phyloP scores from a whole-genome alignment of 805 yeast genomes.

The Debaryomyces castellii region DNA sequence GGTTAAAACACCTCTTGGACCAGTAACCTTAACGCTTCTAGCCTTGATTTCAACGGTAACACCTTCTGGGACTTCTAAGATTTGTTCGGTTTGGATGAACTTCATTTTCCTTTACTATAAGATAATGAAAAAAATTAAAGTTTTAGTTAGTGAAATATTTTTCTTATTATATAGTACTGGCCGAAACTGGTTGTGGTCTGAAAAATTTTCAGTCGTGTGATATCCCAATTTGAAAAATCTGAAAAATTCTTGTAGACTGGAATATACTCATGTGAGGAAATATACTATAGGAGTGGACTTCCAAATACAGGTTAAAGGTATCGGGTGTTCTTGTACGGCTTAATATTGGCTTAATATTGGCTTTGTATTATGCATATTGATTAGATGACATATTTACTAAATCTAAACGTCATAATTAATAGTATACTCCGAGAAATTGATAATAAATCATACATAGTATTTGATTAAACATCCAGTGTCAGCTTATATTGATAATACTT shows the following conservation, averaged over 20 bases:
- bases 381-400: neutral
- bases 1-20: slow-evolving; percentile 94
- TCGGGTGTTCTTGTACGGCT: neutral
- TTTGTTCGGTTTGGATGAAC: slow-evolving; percentile 85
- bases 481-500: too few relatives aligned
- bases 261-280: neutral
- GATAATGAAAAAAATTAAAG: neutral
- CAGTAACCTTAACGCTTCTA: slow-evolving; percentile 85
- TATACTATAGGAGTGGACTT: neutral
- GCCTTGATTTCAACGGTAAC: slow-evolving; percentile 90
- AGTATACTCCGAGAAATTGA: too few relatives aligned
- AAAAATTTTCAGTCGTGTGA: slow-evolving; percentile 13
- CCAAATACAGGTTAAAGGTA: neutral
- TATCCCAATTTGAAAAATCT: neutral
- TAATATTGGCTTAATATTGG: too few relatives aligned
- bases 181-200: neutral
- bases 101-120: slow-evolving; percentile 46
- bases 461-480: too few relatives aligned
- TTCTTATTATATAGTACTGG: neutral
- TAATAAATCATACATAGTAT: too few relatives aligned
- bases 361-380: neutral
- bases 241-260: neutral
- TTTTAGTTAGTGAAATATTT: neutral
- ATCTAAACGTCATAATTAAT: too few relatives aligned
- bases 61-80: slow-evolving; percentile 85